These are phyloP conservation scores for Phoma sp. DNA, from an alignment of 2,329 filamentous ascomycete species.

Conservation along the genomic window DNA sequence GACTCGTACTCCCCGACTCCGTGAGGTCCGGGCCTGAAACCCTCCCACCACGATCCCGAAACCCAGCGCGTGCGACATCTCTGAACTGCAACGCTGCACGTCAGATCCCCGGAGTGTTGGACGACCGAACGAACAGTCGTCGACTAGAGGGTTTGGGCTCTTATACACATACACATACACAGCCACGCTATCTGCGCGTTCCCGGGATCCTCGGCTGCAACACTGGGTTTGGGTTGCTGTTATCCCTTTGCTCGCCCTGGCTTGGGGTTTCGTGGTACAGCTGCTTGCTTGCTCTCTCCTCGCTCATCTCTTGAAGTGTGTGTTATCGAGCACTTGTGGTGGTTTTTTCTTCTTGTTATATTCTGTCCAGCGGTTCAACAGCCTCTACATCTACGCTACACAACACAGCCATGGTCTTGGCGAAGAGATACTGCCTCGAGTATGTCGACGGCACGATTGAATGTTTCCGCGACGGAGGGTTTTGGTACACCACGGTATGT, in stretches of 20 bases:
- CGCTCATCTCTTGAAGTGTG: neutral
- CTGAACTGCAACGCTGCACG: conserved; percentile 25
- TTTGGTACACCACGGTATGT: conserved; percentile 44
- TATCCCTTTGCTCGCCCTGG: conserved; percentile 12
- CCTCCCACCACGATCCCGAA: conserved; percentile 7
- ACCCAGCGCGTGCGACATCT: conserved; percentile 22
- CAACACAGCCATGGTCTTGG: conserved; percentile 31
- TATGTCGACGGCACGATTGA: conserved; percentile 33
- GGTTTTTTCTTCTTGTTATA: neutral
- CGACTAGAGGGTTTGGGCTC: no score
- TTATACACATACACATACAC: neutral
- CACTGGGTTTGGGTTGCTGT: no score
- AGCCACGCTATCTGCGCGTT: conserved; percentile 1
- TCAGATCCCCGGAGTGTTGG: conserved; percentile 21
- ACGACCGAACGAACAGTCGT: conserved; percentile 15
- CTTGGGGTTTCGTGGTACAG: neutral
- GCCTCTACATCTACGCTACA: neutral
- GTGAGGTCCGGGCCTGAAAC: no score
- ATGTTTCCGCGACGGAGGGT: conserved; percentile 40
- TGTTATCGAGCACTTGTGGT: neutral
- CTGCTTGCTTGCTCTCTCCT: neutral
- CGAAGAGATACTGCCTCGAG: conserved; percentile 38
- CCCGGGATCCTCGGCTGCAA: no score
- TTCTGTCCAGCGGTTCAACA: no score
- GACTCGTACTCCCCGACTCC: no score